Evolutionary conservation across 2,329 filamentous ascomycete species (phyloP), one percentile per base, ranked within the genome.

Genomic region (Cryphonectria naterciae): DNA sequence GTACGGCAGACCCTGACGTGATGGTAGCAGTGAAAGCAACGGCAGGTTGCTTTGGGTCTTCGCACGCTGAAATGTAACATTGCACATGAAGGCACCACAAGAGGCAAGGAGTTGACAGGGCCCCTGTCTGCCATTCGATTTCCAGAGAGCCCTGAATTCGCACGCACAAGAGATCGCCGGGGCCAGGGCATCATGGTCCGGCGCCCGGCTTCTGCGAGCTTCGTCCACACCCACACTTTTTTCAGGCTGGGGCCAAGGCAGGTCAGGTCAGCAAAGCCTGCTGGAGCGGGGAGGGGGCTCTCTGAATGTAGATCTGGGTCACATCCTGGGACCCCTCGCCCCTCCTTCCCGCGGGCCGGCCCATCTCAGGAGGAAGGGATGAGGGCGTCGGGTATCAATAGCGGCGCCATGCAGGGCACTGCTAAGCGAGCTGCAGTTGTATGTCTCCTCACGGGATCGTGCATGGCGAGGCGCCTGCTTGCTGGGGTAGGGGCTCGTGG

Each of bases 361-460:
- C 70, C 70, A 70, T 56, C 35, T 52, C 43, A 52, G 49, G 49
- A 58, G 63, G 58, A 67, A 66, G 56, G 68, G 41, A 68, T 28
- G 49, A 41, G 61, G 62, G 46, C 32, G 28, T 32, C 54, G 54
- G 54, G 58, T 22, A 54, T 35, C 46, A 41, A 54, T 35, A 46
- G 58, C 61, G 52, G 68, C 52, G 41, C 56, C 68, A 70, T 66
- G 70, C 68, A 72, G 65, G 67, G 49, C 65, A 58, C 52, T 35
- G 35, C 32, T 65, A 72, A 72, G 70, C 70, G 70, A 72, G 61
- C 67, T 60, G 67, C 62, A 56, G 41, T 63, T 63, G n/a, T 39
- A 52, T 68, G 65, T 56, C 58, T 52, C 56, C 65, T 66, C 68
- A 66, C 70, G 68, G 70, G 58, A 72, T 63, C 68, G 70, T 72